Evolutionary conservation across 2,329 filamentous ascomycete genomes (phyloP), one percentile per base, ranked within the genome.

Genomic region (Alternaria brassicicola): DNA sequence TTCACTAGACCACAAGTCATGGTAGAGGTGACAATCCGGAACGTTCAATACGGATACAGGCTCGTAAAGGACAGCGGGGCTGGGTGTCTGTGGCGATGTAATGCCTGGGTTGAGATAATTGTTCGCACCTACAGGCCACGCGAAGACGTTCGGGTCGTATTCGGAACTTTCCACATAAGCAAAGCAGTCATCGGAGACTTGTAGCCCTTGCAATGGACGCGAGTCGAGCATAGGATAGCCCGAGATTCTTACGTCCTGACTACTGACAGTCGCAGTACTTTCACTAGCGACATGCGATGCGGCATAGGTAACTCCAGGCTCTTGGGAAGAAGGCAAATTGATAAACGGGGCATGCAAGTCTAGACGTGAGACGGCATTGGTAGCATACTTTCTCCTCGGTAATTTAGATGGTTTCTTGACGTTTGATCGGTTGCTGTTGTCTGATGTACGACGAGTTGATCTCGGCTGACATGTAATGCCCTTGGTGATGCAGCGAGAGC

Each of bases 371-470:
- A 74, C 59, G 6, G 65, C 63, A 42, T 58, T 63, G 26, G 66
- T 57, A 10, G 73, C 66, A 5, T 64, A 59, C 48, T 64, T 70
- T 50, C 67, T 65, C 57, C 70, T 75, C 2, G 68, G 64, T 9
- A 66, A 62, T 36, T 68, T 64, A 17, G 71, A 66, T 38, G 66
- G 55, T 47, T 72, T 75, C 52, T 67, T 72, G 25, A 54, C 54
- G 15, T 67, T 62, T n/a, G 63, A 62, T 36, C 71, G 69, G 57
- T 75, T 70, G 60, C 57, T 70, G 59, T 67, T 73, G 41, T 75
- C 74, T 46, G 75, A 73, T 43, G 75, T 76, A 43, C 75, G 71
- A 30, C 75, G 69, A n/a, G 75, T 77, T 13, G 74, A 77, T 50
- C 75, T 66, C 25, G 75, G 73, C 46, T 75, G 69, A 55, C 75